Base-by-base conservation (phyloP, 1,284 basidiomycete species). In the Heterobasidion irregulare region DNA sequence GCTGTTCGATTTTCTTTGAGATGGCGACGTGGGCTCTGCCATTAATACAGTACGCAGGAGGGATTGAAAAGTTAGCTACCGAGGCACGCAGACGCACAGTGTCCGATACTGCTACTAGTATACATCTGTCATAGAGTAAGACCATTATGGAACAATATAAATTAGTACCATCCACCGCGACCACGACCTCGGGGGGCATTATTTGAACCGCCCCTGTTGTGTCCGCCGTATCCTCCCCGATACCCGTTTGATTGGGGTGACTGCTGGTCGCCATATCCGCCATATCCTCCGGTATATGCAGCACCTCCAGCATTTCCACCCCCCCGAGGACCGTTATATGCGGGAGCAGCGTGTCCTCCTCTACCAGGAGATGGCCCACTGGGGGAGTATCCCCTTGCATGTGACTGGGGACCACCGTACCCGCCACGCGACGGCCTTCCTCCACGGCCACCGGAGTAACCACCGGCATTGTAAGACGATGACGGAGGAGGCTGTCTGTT, bases 161-260 rank as follows among this genome's bases (percentile, higher is more conserved):
- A 52, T 74, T 66, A 75, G 58, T 72, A 67, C 7, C 72, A 66
- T 50, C 72, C 66, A 26, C 75, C 74, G 49, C 74, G 70, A 9
- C 74, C 75, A 47, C 74, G 64, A 6, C 74, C 71, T 56, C 73
- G 65, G 6, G 68, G 56, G 7, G 49, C 32, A 12, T 32, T 32
- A 47, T 44, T 19, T 13, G 62, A 53, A 43, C 55, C 59, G 45
- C 61, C 62, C 16, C 59, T 57, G 12, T 61, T 50, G 52, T 50
- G 43, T 35, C 53, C 53, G 16, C 48, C 50, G 35, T 57, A 53
- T 19, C 57, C 52, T 26, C 26, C 26, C 26, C 26, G 26, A 26
- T 26, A 26, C 26, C 26, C 26, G 26, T 26, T 26, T 26, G 26
- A 50, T 55, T 56, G n/a, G 57, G 15, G 13, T 46, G 26, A 26